phyloP scores from a whole-genome alignment of 352 stramenopile species.

The Thalassiosira ordinaria region DNA sequence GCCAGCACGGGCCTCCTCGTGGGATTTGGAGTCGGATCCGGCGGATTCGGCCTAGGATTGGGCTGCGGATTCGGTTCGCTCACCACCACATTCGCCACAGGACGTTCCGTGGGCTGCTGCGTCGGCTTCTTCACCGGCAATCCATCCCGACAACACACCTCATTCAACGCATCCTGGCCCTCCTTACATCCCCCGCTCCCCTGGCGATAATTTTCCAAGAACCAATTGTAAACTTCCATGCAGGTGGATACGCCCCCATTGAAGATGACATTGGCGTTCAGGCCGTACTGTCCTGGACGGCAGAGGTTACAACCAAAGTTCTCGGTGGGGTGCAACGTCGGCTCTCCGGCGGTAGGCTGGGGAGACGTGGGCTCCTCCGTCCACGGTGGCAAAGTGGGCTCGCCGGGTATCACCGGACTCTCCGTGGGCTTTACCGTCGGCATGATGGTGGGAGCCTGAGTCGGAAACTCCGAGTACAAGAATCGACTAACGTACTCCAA shows the following conservation, averaged over 20 bases:
- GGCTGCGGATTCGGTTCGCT: not conserved
- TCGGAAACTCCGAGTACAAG: conserved; percentile 62
- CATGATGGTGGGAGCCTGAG: conserved; percentile 24
- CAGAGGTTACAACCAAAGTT: conserved; percentile 60
- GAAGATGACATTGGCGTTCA: conserved; percentile 58
- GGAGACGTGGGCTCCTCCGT: conserved; percentile 5
- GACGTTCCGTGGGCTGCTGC: not conserved
- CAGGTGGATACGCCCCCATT: conserved; percentile 45
- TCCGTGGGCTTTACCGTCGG: conserved; percentile 29
- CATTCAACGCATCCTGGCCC: conserved; percentile 40
- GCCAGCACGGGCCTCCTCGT: no score
- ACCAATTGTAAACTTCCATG: conserved; percentile 63
- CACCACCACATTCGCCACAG: not conserved
- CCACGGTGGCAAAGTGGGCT: conserved; percentile 29
- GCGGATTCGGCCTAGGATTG: not conserved
- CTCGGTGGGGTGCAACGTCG: conserved; percentile 28
- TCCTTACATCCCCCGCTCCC: conserved; percentile 34
- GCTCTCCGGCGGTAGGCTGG: not conserved
- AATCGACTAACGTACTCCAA: conserved; percentile 56
- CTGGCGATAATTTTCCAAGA: conserved; percentile 52
- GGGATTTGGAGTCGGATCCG: not conserved
- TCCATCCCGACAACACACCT: conserved; percentile 43
- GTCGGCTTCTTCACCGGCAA: not conserved
- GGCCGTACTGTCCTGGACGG: conserved; percentile 45
- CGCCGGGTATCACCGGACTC: conserved; percentile 34